These are phyloP conservation scores for Ochetophila trinervis DNA, from an alignment of 306 rosid genomes.

Conservation along the genomic window DNA sequence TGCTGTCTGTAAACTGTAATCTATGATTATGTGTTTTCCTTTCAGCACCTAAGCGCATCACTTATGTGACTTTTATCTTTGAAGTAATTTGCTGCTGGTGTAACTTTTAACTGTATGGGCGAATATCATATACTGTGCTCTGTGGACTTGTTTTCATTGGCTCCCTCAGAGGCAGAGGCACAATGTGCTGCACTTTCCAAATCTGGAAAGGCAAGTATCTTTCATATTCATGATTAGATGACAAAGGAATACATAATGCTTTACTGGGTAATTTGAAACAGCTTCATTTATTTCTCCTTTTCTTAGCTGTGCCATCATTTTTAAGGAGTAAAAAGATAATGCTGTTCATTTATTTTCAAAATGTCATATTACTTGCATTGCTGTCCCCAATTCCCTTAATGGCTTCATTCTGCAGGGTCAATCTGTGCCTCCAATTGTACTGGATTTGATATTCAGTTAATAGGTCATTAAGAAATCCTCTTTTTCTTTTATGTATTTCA, in stretches of 20 bases:
- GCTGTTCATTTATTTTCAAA: not conserved
- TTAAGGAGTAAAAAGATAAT: not conserved
- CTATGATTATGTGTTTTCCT: not conserved
- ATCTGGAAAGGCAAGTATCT: conserved; percentile 71
- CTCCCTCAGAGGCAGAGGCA: conserved; percentile 99
- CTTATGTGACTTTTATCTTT: conserved; percentile 58
- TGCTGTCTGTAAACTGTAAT: no score
- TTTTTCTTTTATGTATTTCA: conserved; percentile 26
- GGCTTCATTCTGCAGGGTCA: conserved; percentile 15
- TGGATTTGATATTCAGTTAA: not conserved
- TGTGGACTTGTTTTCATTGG: conserved; percentile 48
- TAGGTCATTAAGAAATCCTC: no score
- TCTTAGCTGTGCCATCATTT: not conserved
- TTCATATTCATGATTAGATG: no score
- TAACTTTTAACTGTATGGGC: not conserved
- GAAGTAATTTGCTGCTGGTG: conserved; percentile 1
- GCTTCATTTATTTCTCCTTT: not conserved
- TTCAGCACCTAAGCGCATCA: conserved; percentile 87
- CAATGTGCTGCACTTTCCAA: conserved; percentile 96
- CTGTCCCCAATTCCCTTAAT: conserved; percentile 7
- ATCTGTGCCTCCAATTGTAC: no score
- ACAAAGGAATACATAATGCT: no score
- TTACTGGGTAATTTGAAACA: no score
- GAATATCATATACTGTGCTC: conserved; percentile 1
- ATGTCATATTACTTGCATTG: not conserved